phyloP scores from a whole-genome alignment of 2,329 filamentous ascomycete genomes.

The Ramichloridium luteum region DNA sequence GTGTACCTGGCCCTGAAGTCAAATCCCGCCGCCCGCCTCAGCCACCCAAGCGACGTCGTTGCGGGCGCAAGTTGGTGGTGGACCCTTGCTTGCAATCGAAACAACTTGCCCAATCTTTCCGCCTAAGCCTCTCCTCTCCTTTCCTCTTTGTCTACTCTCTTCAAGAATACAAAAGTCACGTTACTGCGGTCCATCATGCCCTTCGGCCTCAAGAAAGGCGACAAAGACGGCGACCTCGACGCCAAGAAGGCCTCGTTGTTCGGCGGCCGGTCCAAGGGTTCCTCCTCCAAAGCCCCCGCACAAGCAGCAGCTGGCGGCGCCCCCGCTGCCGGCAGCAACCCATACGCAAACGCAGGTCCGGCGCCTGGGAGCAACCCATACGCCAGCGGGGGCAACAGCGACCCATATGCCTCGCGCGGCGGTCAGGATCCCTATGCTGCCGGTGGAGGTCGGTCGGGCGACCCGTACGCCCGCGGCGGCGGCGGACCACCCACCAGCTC shows the following conservation, averaged over 20 bases:
- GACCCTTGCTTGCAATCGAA: too few species aligned
- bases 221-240: slow-evolving; percentile 42
- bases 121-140: too few species aligned
- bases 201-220: slow-evolving; percentile 38
- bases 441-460: slow-evolving; percentile 11
- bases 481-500: slow-evolving; percentile 20
- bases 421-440: slow-evolving; percentile 25
- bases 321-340: slow-evolving; percentile 15
- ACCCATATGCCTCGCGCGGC: slow-evolving; percentile 39
- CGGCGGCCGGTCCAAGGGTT: slow-evolving; percentile 41
- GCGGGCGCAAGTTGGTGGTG: too few species aligned
- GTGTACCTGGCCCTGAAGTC: too few species aligned
- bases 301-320: slow-evolving; percentile 32
- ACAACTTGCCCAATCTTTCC: too few species aligned
- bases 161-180: too few species aligned
- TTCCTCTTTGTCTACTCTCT: too few species aligned
- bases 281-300: slow-evolving; percentile 35
- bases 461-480: slow-evolving; percentile 20
- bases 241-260: slow-evolving; percentile 47
- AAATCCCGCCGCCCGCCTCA: too few species aligned
- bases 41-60: too few species aligned
- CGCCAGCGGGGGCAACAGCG: slow-evolving; percentile 35
- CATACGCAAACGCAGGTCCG: slow-evolving; percentile 22
- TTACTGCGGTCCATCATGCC: too few species aligned
- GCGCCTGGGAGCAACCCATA: slow-evolving; percentile 38